Base-by-base conservation (phyloP, 2,329 filamentous ascomycete species). In the Lasiodiplodia gonubiensis region DNA sequence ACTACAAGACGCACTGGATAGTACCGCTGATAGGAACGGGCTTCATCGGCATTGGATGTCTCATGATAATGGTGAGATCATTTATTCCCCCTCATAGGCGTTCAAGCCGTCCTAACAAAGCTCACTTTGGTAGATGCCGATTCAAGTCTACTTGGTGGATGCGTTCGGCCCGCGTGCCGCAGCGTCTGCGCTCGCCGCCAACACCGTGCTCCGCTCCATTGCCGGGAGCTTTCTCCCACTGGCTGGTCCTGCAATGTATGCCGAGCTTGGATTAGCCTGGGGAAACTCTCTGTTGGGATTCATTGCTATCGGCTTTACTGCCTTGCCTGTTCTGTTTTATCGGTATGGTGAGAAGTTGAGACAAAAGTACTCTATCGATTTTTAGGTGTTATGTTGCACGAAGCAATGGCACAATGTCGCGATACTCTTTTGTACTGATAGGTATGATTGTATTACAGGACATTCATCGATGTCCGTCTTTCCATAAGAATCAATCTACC, bases 301-400 rank as follows among this genome's bases (percentile, higher is more conserved):
- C 77, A 79, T 93, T 2, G 85, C 89, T 0, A 75, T 92, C 2
- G 83, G 82, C 5, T 91, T 90, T 76, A 79, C 90, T 30, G 89
- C 90, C 0, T 88, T 90, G 72, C 90, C 90, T 0, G 88, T 89
- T 74, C 74, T 92, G 5, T 91, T 93, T 75, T 90, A 90, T 79
- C 86, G 84, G 70, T 92, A 90, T 74, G 90, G 90, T 33, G 78
- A 76, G 11, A 18, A 67, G 52, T 88, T 92, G 42, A 37, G 67
- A 52, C n/a, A 46, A 11, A 60, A 60, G n/a, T 23, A 42, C 12
- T 12, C 23, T 4, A 35, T 55, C 10, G 52, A 55, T 4, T 39
- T 39, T 12, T 23, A 51, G n/a, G 14, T 2, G 0, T 33, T 2
- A 33, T 33, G 30, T 2, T 33, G 8, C 1, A 33, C 30, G 8